Percentiles rank a stretch among this genome's conserved stretches.
These are phyloP conservation scores for Candida verbasci DNA, from an alignment of 805 yeast genomes.

Conservation along the genomic window DNA sequence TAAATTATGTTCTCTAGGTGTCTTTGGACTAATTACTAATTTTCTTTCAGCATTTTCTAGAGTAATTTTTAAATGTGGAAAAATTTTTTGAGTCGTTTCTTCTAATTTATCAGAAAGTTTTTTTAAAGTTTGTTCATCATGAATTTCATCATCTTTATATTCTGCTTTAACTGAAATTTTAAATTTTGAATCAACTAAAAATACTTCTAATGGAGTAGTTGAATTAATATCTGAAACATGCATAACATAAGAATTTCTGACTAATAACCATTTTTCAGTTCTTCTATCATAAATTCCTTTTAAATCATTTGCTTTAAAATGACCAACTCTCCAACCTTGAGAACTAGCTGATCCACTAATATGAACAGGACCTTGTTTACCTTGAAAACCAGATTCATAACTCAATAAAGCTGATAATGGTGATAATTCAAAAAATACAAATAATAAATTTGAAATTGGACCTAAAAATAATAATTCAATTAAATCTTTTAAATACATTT, in stretches of 20 bases:
- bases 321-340: conserved; percentile 96
- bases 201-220: conserved; percentile 87
- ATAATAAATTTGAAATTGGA: conserved; percentile 77
- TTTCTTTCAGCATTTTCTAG: conserved; percentile 77
- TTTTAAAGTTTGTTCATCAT: conserved; percentile 35
- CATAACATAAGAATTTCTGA: conserved; percentile 78
- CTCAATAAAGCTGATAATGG: conserved; percentile 81
- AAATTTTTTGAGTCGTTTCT: conserved; percentile 39
- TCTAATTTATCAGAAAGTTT: conserved; percentile 19
- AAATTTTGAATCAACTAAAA: conserved; percentile 78
- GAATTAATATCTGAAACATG: conserved; percentile 83
- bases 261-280: conserved; percentile 86
- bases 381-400: conserved; percentile 74
- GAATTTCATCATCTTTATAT: conserved; percentile 39
- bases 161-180: conserved; percentile 50
- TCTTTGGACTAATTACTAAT: conserved; percentile 63
- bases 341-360: conserved; percentile 79
- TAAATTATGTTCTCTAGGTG: conserved; percentile 55
- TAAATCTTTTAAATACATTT: conserved; percentile 62
- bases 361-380: conserved; percentile 84
- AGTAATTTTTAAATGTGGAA: conserved; percentile 48
- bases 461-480: conserved; percentile 57
- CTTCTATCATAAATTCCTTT: conserved; percentile 88
- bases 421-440: conserved; percentile 86
- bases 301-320: conserved; percentile 72